A percentile compares a stretch with the other conserved stretches of the same genome.
phyloP scores from a whole-genome alignment of 148 eudicot genomes.

The Rhododendron ferrugineum region DNA sequence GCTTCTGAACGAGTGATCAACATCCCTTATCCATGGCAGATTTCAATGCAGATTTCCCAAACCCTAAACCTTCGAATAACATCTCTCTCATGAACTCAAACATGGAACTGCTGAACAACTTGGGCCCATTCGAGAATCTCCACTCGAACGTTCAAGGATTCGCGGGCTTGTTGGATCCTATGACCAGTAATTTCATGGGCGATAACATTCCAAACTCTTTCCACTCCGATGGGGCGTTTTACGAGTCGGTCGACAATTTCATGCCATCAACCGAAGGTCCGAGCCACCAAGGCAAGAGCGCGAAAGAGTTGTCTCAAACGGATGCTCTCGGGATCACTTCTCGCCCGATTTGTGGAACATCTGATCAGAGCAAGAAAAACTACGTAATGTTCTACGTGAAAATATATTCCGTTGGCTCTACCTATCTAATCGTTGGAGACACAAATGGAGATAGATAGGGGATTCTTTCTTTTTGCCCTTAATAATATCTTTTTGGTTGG shows the following conservation, averaged over 20 bases:
- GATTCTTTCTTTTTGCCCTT: background rate
- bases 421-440: background rate
- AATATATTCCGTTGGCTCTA: background rate
- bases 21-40: conserved; percentile 29
- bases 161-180: conserved; percentile 7
- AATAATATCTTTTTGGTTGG: background rate
- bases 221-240: conserved; percentile 5
- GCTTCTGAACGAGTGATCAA: background rate
- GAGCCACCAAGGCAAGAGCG: conserved; percentile 1
- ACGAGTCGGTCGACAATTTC: conserved; percentile 10
- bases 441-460: background rate
- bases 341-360: conserved; percentile 8
- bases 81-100: conserved; percentile 27
- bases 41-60: conserved; percentile 26
- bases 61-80: conserved; percentile 24
- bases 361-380: background rate
- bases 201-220: conserved; percentile 1
- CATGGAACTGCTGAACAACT: conserved; percentile 17
- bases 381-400: background rate
- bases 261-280: conserved; percentile 10
- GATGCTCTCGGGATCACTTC: conserved; percentile 12
- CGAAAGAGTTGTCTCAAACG: background rate
- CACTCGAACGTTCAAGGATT: conserved; percentile 28
- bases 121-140: conserved; percentile 11
- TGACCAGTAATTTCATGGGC: background rate